Conservation (phyloP, 441 rosid species). For the Breynia disticha region DNA sequence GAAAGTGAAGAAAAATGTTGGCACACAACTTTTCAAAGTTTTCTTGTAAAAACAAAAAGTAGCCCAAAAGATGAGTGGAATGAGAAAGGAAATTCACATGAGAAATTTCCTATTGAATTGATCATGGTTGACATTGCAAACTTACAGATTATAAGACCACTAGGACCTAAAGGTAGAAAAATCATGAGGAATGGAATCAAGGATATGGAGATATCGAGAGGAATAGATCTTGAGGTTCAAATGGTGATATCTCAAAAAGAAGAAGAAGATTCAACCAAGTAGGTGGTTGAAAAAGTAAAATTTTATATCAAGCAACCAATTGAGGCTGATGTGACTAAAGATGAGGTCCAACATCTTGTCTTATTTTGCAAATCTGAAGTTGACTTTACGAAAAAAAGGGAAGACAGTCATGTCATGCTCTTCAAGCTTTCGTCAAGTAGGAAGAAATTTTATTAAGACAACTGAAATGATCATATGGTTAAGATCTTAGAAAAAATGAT, state of each 20-base stretch:
- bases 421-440: too few species aligned
- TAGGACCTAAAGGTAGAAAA: conserved; percentile 25
- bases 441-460: too few species aligned
- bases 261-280: conserved; percentile 44
- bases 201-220: conserved; percentile 43
- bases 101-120: conserved; percentile 59
- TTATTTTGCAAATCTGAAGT: conserved; percentile 79
- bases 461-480: too few species aligned
- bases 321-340: conserved; percentile 80
- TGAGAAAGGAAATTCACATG: conserved; percentile 31
- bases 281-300: too few species aligned
- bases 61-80: conserved; percentile 28
- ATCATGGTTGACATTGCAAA: conserved; percentile 71
- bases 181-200: conserved; percentile 45
- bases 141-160: conserved; percentile 77
- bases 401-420: too few species aligned
- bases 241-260: conserved; percentile 49
- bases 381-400: too few species aligned
- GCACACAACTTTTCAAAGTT: conserved; percentile 73
- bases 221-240: conserved; percentile 65
- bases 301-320: too few species aligned
- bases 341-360: conserved; percentile 77
- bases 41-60: conserved; percentile 57
- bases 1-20: conserved; percentile 83
- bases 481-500: too few species aligned